Conservation (phyloP, 345 rosid genomes). For the Eutrema heterophyllum region DNA sequence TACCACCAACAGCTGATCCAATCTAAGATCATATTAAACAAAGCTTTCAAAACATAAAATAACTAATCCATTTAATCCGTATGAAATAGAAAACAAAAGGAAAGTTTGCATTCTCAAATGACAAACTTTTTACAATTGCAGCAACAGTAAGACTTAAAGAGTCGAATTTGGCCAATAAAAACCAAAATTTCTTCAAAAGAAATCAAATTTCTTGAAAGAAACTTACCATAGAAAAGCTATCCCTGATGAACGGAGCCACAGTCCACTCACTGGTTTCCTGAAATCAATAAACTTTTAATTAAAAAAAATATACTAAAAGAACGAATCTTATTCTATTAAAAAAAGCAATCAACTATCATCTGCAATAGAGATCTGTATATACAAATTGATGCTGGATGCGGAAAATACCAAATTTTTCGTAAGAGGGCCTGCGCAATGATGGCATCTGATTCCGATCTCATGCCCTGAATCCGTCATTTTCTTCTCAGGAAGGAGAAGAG, state of each 20-base stretch:
- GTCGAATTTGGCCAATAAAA: background rate
- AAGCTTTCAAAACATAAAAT: background rate
- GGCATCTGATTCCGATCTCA: constrained; percentile 41
- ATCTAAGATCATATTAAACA: constrained; percentile 39
- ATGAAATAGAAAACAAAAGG: background rate
- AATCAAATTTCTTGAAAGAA: background rate
- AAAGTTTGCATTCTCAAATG: background rate
- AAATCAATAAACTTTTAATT: constrained; percentile 12
- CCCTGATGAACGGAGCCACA: constrained; percentile 71
- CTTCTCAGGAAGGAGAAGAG: background rate
- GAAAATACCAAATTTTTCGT: constrained; percentile 59
- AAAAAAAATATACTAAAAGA: background rate
- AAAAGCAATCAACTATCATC: background rate
- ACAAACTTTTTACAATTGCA: background rate
- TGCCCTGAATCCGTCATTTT: constrained; percentile 44
- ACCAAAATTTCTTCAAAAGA: background rate
- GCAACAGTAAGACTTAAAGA: background rate
- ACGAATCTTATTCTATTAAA: background rate
- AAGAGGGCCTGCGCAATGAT: constrained; percentile 95
- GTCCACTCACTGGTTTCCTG: constrained; percentile 93
- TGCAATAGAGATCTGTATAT: background rate
- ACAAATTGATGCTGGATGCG: background rate
- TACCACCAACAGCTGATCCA: constrained; percentile 92
- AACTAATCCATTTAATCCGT: background rate
- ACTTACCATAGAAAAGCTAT: constrained; percentile 88